Evolutionary conservation across 768 basidiomycete genomes (phyloP).

Genomic region (Termitomyces sp.): DNA sequence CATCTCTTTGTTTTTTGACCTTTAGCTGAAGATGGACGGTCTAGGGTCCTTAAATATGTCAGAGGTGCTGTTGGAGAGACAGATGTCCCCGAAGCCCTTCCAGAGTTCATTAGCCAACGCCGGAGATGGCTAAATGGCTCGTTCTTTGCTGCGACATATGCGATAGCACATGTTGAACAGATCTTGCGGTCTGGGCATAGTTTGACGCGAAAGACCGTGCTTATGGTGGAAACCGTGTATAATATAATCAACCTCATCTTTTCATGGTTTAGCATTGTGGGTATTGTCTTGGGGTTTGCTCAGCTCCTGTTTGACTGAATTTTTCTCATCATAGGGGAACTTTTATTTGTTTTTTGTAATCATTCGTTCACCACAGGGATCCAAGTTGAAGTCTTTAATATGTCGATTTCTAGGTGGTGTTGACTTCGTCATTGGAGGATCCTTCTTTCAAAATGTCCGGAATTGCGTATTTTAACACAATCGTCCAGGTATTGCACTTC

Average conservation of each 20-base stretch:
- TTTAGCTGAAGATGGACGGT: constrained; percentile 7
- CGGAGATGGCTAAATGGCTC: constrained; percentile 90
- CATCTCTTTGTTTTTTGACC: neutral
- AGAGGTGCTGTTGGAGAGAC: constrained; percentile 91
- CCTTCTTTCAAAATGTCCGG: constrained; percentile 58
- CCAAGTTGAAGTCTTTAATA: neutral
- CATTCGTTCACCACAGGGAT: constrained; percentile 2
- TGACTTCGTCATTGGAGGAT: constrained; percentile 86
- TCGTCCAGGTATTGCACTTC: constrained; percentile 57
- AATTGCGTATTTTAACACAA: constrained; percentile 71
- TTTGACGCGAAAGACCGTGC: constrained; percentile 60
- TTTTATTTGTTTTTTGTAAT: constrained; percentile 93
- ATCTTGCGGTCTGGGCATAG: constrained; percentile 83
- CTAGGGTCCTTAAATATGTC: constrained; percentile 95
- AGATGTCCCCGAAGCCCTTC: constrained; percentile 88
- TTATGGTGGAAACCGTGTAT: constrained; percentile 83
- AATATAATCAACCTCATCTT: constrained; percentile 86
- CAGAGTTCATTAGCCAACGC: constrained; percentile 92
- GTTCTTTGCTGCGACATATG: constrained; percentile 93
- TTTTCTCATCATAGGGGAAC: constrained; percentile 60
- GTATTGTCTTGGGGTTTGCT: constrained; percentile 22
- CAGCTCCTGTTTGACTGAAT: neutral
- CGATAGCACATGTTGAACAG: constrained; percentile 83
- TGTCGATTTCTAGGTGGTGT: constrained; percentile 54
- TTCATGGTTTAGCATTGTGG: constrained; percentile 89